phyloP scores from a whole-genome alignment of 2,329 filamentous ascomycete genomes.

The Aureobasidium mangrovei region DNA sequence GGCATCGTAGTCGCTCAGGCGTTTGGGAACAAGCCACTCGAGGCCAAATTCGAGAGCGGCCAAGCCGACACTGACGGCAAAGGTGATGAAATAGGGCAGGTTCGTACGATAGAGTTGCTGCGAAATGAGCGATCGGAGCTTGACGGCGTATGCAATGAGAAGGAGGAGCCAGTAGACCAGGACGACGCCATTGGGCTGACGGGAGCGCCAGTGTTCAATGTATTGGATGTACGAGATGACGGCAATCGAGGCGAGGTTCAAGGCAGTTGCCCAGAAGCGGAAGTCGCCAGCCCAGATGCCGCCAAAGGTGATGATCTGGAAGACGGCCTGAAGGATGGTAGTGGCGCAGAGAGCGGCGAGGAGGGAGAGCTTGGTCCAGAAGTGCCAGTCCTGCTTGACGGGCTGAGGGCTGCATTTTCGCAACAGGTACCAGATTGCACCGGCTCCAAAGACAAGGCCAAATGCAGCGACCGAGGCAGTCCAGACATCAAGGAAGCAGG shows the following conservation, averaged over 20 bases:
- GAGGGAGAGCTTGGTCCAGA: constrained; percentile 77
- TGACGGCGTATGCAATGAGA: constrained; percentile 67
- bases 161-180: constrained; percentile 90
- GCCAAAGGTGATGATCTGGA: constrained; percentile 65
- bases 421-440: constrained; percentile 72
- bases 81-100: constrained; percentile 67
- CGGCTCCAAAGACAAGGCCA: constrained; percentile 67
- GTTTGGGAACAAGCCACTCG: constrained; percentile 83
- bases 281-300: constrained; percentile 71
- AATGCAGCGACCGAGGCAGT: constrained; percentile 68
- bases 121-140: constrained; percentile 75
- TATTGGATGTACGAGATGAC: constrained; percentile 77
- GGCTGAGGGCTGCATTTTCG: constrained; percentile 57
- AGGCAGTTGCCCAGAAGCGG: constrained; percentile 70
- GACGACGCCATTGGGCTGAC: constrained; percentile 78
- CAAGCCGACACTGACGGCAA: constrained; percentile 62
- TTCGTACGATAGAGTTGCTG: constrained; percentile 61
- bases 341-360: constrained; percentile 60
- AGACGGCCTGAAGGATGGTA: constrained; percentile 60
- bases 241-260: constrained; percentile 62
- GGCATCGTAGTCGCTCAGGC: constrained; percentile 58
- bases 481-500: constrained; percentile 93
- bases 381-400: constrained; percentile 79
- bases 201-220: constrained; percentile 72
- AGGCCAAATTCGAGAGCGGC: constrained; percentile 62